Base-by-base conservation (phyloP, 1,284 basidiomycete species). In the Heliocybe sulcata region DNA sequence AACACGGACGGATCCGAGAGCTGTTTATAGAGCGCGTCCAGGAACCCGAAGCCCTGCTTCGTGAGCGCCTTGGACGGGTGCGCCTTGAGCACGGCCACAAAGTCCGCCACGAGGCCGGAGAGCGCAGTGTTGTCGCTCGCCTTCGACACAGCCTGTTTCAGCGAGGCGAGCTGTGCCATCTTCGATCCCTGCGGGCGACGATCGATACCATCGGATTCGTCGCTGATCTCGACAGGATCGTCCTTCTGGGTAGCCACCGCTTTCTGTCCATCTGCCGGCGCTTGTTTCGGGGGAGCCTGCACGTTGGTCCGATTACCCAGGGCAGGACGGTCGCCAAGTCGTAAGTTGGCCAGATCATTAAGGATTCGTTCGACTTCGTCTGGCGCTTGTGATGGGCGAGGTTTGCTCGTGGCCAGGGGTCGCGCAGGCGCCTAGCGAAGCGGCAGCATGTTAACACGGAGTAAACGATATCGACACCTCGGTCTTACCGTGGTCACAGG, bases 21-120 rank as follows among this genome's bases (percentile, higher is more conserved):
- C 62, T 85, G 85, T 65, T 84, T 85, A 65, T 80, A 75, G 57
- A 90, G 65, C 29, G 79, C 76, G 57, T 87, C 85, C 54, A 90
- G 69, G 67, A 90, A 85, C 25, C 72, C 68, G 62, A 83, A 86
- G 9, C 80, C 87, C 60, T 89, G 87, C 65, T 81, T 82, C 27
- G 86, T 90, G 54, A 90, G 64, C 45, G 79, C 80, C 58, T 77
- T 77, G 49, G 83, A 86, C 53, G 77, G 81, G 61, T 81, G 85
- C 59, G 76, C 77, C 63, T 80, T 76, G 64, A 90, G 70, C 29
- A 81, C 75, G 27, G 72, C 72, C 10, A 77, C 69, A 61, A 89
- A 90, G 52, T 85, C 80, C 38, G 64, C 62, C 29, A 88, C 79
- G 23, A 80, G 65, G 47, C 67, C 65, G 11, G 82, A 74, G 35